phyloP scores from a whole-genome alignment of 2,329 filamentous ascomycete species.

The Huntiella bhutanensis region DNA sequence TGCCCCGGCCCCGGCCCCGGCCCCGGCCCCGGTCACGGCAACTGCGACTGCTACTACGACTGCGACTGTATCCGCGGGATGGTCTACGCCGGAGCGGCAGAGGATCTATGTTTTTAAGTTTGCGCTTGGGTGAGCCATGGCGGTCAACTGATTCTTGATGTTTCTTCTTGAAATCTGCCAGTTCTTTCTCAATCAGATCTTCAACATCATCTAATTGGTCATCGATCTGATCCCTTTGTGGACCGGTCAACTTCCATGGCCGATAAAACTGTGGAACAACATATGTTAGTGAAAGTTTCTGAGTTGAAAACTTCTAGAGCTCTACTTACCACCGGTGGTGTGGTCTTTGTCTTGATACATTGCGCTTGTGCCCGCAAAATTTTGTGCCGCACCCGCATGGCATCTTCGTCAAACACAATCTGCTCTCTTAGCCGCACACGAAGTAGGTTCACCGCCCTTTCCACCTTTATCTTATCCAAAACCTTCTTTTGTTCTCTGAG shows the following conservation, averaged over 20 bases:
- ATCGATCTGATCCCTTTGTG: slow-evolving; percentile 53
- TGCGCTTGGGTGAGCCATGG: slow-evolving; percentile 13
- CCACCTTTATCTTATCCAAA: slow-evolving; percentile 46
- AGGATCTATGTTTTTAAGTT: background rate
- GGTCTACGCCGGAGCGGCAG: background rate
- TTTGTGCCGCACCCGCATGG: slow-evolving; percentile 55
- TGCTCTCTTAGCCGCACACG: slow-evolving; percentile 48
- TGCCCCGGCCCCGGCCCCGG: background rate
- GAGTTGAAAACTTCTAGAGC: background rate
- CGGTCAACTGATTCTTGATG: slow-evolving; percentile 22
- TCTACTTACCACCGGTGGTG: slow-evolving; percentile 53
- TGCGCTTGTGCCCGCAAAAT: slow-evolving; percentile 53
- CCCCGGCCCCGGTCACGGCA: background rate
- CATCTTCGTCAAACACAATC: slow-evolving; percentile 53
- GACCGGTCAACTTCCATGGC: slow-evolving; percentile 54
- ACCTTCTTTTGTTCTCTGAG: slow-evolving; percentile 53
- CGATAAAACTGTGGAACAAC: slow-evolving; percentile 49
- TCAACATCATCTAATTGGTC: slow-evolving; percentile 50
- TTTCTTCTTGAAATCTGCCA: slow-evolving; percentile 37
- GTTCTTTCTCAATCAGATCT: slow-evolving; percentile 43
- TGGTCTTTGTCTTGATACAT: slow-evolving; percentile 51
- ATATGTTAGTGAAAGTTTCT: background rate
- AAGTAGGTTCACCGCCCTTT: slow-evolving; percentile 43
- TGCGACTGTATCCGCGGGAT: slow-evolving; percentile 17
- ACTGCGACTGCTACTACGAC: slow-evolving; percentile 9